These are phyloP conservation scores for Scutellaria minor DNA, from an alignment of 257 asterid genomes.

Conservation along the genomic window DNA sequence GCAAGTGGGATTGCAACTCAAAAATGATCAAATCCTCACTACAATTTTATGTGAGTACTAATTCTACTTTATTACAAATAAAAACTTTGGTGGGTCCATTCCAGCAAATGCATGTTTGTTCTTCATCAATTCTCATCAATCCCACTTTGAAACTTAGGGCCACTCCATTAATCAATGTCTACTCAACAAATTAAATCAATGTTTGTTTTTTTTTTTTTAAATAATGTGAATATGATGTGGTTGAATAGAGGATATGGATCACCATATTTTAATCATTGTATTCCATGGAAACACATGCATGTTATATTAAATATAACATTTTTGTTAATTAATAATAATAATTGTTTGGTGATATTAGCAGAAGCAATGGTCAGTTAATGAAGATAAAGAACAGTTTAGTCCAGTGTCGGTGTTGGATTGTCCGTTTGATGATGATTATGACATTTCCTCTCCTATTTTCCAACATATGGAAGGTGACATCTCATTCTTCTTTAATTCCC, in stretches of 20 bases:
- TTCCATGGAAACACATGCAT: too few relatives aligned
- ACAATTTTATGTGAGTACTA: conserved; percentile 28
- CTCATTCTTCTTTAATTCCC: not conserved
- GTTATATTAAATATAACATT: too few relatives aligned
- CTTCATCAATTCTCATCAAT: too few relatives aligned
- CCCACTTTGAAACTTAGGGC: too few relatives aligned
- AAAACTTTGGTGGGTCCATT: not conserved
- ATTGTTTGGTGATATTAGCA: conserved; percentile 2
- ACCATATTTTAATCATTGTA: too few relatives aligned
- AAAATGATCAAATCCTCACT: conserved; percentile 9
- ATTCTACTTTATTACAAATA: conserved; percentile 16
- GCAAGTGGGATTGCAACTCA: conserved; percentile 22
- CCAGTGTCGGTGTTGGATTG: conserved; percentile 76
- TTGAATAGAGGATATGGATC: too few relatives aligned
- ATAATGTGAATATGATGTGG: too few relatives aligned
- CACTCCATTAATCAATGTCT: not conserved
- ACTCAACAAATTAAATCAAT: not conserved
- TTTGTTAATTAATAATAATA: too few relatives aligned
- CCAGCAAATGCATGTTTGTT: too few relatives aligned
- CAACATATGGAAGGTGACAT: conserved; percentile 52
- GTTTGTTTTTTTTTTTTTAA: too few relatives aligned
- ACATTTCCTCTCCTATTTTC: conserved; percentile 60
- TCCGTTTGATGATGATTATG: conserved; percentile 69
- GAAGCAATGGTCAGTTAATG: conserved; percentile 49
- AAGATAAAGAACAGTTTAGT: conserved; percentile 74